These are phyloP conservation scores for Neltuma alba DNA, from an alignment of 306 rosid species.

Conservation along the genomic window DNA sequence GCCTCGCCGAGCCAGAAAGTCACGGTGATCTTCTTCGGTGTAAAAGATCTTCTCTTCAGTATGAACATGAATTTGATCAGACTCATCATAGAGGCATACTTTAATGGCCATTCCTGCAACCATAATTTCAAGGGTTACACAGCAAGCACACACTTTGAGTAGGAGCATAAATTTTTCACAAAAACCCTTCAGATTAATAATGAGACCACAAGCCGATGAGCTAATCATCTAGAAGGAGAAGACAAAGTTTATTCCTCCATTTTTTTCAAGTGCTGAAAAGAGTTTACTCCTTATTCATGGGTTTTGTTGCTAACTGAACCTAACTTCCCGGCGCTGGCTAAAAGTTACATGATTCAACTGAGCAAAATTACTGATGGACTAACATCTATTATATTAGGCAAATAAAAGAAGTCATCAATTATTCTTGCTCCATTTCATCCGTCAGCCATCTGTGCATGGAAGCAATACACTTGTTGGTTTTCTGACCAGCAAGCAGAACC, in stretches of 20 bases:
- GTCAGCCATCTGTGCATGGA: not conserved
- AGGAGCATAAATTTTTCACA: not conserved
- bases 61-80: constrained; percentile 78
- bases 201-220: not conserved
- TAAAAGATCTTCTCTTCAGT: constrained; percentile 85
- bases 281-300: not conserved
- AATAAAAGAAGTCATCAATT: not conserved
- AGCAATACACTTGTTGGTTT: not conserved
- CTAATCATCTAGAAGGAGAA: not conserved
- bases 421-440: not conserved
- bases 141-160: constrained; percentile 1
- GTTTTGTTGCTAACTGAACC: not conserved
- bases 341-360: not conserved
- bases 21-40: constrained; percentile 86
- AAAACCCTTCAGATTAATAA: not conserved
- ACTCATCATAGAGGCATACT: constrained; percentile 76
- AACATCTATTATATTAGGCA: not conserved
- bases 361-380: not conserved
- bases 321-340: not conserved
- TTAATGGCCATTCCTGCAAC: constrained; percentile 83
- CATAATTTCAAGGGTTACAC: constrained; percentile 35
- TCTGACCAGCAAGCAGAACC: not conserved
- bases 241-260: not conserved
- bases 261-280: not conserved
- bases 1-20: constrained; percentile 72